Conservation (phyloP, 1,284 basidiomycete species). For the Ceratobasidium sp. region DNA sequence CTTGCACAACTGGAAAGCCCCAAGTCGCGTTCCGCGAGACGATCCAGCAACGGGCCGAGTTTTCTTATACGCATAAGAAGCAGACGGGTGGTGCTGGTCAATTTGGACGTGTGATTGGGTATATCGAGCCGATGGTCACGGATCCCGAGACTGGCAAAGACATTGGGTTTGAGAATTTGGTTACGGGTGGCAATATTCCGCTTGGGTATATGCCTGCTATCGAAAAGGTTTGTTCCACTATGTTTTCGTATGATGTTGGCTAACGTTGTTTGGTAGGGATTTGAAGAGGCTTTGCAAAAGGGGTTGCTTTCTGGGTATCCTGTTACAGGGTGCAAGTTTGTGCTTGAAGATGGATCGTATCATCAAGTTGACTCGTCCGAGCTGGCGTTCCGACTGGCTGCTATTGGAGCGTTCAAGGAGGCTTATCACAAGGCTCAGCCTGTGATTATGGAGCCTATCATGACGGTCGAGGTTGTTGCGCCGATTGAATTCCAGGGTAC, state of each 20-base stretch:
- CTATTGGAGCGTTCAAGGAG: constrained; percentile 93
- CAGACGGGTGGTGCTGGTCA: constrained; percentile 98
- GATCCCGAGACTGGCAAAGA: constrained; percentile 86
- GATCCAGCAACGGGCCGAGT: constrained; percentile 80
- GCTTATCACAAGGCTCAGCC: constrained; percentile 80
- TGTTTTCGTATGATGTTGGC: neutral
- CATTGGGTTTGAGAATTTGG: constrained; percentile 84
- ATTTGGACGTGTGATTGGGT: constrained; percentile 91
- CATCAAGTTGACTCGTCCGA: constrained; percentile 99
- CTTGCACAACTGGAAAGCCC: constrained; percentile 94
- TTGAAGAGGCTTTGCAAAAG: constrained; percentile 93
- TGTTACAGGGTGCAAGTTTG: constrained; percentile 86
- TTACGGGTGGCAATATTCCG: constrained; percentile 94
- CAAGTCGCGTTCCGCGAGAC: constrained; percentile 98
- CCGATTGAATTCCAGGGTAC: constrained; percentile 95
- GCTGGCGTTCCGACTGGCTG: constrained; percentile 90
- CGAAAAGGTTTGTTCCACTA: constrained; percentile 72
- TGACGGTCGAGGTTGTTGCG: constrained; percentile 97
- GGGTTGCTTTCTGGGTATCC: constrained; percentile 90
- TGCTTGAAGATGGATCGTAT: constrained; percentile 90
- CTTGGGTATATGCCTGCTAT: constrained; percentile 92
- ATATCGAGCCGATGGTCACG: constrained; percentile 89
- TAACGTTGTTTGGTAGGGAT: constrained; percentile 66
- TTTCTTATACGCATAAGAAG: constrained; percentile 97
- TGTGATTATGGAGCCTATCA: constrained; percentile 94